Evolutionary conservation across 2,329 filamentous ascomycete genomes (phyloP).

Genomic region (Pestalotiopsis sp.): DNA sequence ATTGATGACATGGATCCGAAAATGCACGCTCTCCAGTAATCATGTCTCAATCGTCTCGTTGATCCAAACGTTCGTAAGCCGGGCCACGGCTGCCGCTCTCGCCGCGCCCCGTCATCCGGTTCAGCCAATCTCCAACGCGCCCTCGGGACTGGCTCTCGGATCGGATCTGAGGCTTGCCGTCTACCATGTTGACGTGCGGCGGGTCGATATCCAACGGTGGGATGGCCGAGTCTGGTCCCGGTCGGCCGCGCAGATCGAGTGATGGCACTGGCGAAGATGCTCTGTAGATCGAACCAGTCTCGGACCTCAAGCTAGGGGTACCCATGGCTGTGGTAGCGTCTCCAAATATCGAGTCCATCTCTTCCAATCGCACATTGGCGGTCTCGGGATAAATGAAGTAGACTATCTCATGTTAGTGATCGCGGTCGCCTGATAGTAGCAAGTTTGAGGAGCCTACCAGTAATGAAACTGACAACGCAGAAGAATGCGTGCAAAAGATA

Average conservation of each 20-base stretch:
- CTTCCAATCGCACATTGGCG: slow-evolving; percentile 89
- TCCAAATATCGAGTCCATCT: slow-evolving; percentile 94
- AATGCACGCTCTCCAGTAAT: neutral
- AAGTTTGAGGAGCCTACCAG: slow-evolving; percentile 67
- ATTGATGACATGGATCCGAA: slow-evolving; percentile 16
- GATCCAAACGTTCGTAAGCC: slow-evolving; percentile 40
- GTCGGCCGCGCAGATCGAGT: slow-evolving; percentile 65
- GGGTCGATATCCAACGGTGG: slow-evolving; percentile 82
- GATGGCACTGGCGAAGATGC: slow-evolving; percentile 78
- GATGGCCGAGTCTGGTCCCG: slow-evolving; percentile 66
- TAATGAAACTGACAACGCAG: slow-evolving; percentile 90
- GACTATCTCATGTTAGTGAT: slow-evolving; percentile 53
- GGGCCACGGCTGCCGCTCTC: slow-evolving; percentile 30
- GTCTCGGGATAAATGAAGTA: slow-evolving; percentile 98
- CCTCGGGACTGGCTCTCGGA: slow-evolving; percentile 33
- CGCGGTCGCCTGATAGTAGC: neutral
- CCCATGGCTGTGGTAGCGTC: slow-evolving; percentile 81
- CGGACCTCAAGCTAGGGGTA: slow-evolving; percentile 73
- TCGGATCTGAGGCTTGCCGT: slow-evolving; percentile 40
- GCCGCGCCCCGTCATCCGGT: slow-evolving; percentile 38
- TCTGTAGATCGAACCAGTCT: slow-evolving; percentile 80
- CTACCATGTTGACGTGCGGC: slow-evolving; percentile 58
- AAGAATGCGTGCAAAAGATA: slow-evolving; percentile 97
- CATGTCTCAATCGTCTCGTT: slow-evolving; percentile 36
- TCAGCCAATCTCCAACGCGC: slow-evolving; percentile 51